phyloP scores from a whole-genome alignment of 1,139 yeast genomes.

The Kodamaea plutei region DNA sequence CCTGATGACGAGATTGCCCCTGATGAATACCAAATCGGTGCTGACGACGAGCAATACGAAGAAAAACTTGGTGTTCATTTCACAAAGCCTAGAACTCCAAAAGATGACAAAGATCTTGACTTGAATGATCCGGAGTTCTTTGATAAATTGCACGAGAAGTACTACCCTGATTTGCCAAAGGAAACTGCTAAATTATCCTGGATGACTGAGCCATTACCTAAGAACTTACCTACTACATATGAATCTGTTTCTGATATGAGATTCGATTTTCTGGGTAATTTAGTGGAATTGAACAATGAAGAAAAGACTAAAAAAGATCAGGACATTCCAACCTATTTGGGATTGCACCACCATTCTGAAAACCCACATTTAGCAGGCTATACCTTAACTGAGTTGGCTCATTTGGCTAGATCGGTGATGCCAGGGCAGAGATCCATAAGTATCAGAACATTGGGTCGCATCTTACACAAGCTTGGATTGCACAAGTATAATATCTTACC shows the following conservation, averaged over 20 bases:
- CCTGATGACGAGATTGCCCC: conserved; percentile 31
- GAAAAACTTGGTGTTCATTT: conserved; percentile 51
- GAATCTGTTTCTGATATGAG: conserved; percentile 68
- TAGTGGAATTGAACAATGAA: conserved; percentile 52
- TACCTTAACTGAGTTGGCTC: conserved; percentile 77
- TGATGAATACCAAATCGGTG: conserved; percentile 41
- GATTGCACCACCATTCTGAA: conserved; percentile 89
- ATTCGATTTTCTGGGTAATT: conserved; percentile 82
- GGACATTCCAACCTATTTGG: conserved; percentile 55
- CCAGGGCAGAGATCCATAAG: conserved; percentile 87
- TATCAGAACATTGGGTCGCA: conserved; percentile 81
- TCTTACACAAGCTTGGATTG: conserved; percentile 73
- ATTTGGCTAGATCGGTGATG: conserved; percentile 71
- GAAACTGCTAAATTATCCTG: conserved; percentile 83
- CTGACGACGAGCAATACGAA: conserved; percentile 31
- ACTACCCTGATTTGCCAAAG: conserved; percentile 82
- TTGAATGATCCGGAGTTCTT: conserved; percentile 73
- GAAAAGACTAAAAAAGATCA: conserved; percentile 24
- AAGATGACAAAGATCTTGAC: no score
- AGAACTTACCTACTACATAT: conserved; percentile 42
- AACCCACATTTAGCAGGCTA: conserved; percentile 91
- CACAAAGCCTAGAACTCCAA: conserved; percentile 44
- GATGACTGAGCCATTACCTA: conserved; percentile 72
- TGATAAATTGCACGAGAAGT: conserved; percentile 75
- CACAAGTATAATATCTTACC: conserved; percentile 54